Conservation (phyloP, 192 early-diverging fungal species). For the Linnemannia schmuckeri region DNA sequence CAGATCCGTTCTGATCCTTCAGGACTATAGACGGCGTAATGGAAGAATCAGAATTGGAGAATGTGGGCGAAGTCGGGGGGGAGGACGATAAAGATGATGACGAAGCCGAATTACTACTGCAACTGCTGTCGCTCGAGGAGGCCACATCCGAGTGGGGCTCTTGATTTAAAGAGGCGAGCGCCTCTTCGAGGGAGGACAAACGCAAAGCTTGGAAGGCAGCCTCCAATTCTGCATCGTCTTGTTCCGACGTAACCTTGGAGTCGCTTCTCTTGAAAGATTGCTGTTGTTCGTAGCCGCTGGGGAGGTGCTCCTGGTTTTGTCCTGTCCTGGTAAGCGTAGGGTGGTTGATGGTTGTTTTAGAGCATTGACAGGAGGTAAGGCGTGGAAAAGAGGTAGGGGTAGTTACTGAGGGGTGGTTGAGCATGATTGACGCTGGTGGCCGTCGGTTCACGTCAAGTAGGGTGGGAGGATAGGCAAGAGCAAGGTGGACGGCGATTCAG, state of each 20-base stretch:
- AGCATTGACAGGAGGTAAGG: background rate
- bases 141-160: background rate
- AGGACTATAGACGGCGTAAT: background rate
- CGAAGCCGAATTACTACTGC: background rate
- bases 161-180: constrained; percentile 1
- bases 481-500: background rate
- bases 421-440: no score
- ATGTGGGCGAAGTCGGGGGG: constrained; percentile 6
- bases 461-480: background rate
- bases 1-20: background rate
- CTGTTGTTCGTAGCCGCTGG: background rate
- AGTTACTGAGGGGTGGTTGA: no score
- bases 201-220: constrained; percentile 11
- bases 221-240: constrained; percentile 13
- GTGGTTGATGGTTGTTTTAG: background rate
- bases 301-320: background rate
- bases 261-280: background rate
- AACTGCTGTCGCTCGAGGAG: background rate
- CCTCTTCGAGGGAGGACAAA: constrained; percentile 3
- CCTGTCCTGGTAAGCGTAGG: background rate
- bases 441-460: background rate
- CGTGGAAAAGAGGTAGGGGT: no score
- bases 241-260: background rate
- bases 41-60: constrained; percentile 7
- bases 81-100: background rate